These are phyloP conservation scores for Rhizophagus prolifer DNA, from an alignment of 192 early-diverging fungal genomes.

Conservation along the genomic window DNA sequence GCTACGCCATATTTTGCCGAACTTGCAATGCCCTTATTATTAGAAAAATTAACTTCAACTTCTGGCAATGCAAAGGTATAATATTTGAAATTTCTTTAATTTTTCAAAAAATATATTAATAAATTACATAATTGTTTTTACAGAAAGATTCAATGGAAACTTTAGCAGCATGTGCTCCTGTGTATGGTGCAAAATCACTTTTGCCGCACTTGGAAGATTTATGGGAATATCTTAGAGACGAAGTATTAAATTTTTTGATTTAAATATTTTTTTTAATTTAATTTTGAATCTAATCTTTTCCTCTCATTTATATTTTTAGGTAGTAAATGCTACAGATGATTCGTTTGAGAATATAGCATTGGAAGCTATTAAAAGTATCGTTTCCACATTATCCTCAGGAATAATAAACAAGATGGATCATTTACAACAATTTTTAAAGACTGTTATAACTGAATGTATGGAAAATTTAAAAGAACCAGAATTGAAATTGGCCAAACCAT, in stretches of 20 bases:
- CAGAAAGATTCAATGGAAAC: slow-evolving; percentile 91
- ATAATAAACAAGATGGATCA: slow-evolving; percentile 46
- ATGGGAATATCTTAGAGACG: slow-evolving; percentile 72
- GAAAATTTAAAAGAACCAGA: slow-evolving; percentile 64
- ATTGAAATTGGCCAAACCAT: slow-evolving; percentile 65
- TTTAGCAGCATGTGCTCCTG: slow-evolving; percentile 71
- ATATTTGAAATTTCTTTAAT: neutral
- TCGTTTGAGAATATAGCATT: slow-evolving; percentile 68
- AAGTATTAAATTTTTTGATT: slow-evolving; percentile 37
- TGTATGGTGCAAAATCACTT: slow-evolving; percentile 72
- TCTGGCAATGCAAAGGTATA: slow-evolving; percentile 84
- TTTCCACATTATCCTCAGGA: slow-evolving; percentile 62
- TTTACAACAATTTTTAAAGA: slow-evolving; percentile 48
- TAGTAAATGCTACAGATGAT: slow-evolving; percentile 76
- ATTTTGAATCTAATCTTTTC: slow-evolving; percentile 27
- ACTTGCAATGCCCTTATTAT: slow-evolving; percentile 80
- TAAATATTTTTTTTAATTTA: neutral
- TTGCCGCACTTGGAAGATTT: slow-evolving; percentile 68
- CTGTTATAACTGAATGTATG: slow-evolving; percentile 54
- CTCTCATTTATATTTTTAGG: slow-evolving; percentile 43
- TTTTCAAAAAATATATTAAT: too few relatives aligned
- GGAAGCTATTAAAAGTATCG: slow-evolving; percentile 55
- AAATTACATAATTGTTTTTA: slow-evolving; percentile 1
- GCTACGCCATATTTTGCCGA: slow-evolving; percentile 76
- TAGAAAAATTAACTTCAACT: slow-evolving; percentile 88